phyloP scores from a whole-genome alignment of 371 early-diverging fungal genomes.

The Mortierella sp. region DNA sequence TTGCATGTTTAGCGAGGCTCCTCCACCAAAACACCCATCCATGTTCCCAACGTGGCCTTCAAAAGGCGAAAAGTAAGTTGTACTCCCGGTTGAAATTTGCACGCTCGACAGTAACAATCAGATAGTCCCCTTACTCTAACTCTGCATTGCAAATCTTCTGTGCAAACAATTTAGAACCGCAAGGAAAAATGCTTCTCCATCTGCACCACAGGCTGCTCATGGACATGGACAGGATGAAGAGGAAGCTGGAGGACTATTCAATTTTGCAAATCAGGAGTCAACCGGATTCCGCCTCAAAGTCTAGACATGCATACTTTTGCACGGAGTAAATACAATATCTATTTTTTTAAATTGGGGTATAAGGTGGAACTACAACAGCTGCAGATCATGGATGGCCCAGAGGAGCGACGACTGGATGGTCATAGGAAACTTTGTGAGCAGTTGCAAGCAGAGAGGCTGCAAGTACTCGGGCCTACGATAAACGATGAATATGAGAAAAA shows the following conservation, averaged over 20 bases:
- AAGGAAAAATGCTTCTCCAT: constrained; percentile 72
- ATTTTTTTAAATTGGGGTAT: constrained; percentile 26
- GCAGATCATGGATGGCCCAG: constrained; percentile 57
- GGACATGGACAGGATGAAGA: constrained; percentile 63
- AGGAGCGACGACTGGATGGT: constrained; percentile 57
- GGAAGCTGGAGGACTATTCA: constrained; percentile 63
- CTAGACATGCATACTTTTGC: constrained; percentile 1
- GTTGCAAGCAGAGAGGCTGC: constrained; percentile 54
- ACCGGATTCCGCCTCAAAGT: constrained; percentile 70
- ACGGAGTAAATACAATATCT: constrained; percentile 6
- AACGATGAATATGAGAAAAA: not conserved
- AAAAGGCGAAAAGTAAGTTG: constrained; percentile 71
- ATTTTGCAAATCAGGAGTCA: constrained; percentile 70
- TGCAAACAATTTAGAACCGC: constrained; percentile 37
- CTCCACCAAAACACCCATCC: constrained; percentile 92
- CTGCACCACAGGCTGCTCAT: constrained; percentile 76
- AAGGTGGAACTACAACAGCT: constrained; percentile 29
- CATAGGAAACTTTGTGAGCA: constrained; percentile 57
- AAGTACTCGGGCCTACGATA: constrained; percentile 50
- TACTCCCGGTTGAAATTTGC: not conserved
- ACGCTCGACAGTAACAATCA: not conserved
- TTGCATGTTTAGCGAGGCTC: constrained; percentile 75
- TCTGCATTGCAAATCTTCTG: not conserved
- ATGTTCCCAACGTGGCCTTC: constrained; percentile 97
- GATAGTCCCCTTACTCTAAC: not conserved